Evolutionary conservation across 257 asterid genomes (phyloP).

Genomic region (Cruciata laevipes): DNA sequence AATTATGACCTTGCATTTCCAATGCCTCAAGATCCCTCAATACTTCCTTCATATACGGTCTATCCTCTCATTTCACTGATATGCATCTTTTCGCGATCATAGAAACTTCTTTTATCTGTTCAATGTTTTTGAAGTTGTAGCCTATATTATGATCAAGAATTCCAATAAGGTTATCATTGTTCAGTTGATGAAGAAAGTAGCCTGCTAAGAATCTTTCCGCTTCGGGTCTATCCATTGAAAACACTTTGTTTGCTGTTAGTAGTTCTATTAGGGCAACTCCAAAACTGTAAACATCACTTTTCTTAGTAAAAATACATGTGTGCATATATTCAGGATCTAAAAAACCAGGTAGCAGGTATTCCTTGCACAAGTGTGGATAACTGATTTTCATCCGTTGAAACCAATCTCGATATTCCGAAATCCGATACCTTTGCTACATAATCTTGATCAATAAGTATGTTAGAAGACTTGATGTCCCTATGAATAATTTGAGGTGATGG

Average conservation of each 20-base stretch:
- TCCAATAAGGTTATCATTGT: not conserved
- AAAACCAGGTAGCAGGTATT: conserved; percentile 25
- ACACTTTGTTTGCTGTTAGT: conserved; percentile 18
- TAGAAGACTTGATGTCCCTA: conserved; percentile 27
- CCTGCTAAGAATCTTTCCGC: conserved; percentile 25
- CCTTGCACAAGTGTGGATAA: conserved; percentile 32
- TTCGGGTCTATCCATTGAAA: conserved; percentile 16
- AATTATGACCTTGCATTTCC: not conserved
- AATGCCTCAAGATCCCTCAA: not conserved
- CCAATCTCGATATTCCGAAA: conserved; percentile 30
- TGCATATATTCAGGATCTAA: conserved; percentile 37
- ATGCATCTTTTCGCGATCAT: conserved; percentile 26
- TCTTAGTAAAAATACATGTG: conserved; percentile 18
- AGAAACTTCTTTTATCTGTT: conserved; percentile 14
- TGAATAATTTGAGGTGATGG: conserved; percentile 41
- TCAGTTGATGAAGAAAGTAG: conserved; percentile 20
- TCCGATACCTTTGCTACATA: conserved; percentile 26
- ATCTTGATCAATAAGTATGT: conserved; percentile 29
- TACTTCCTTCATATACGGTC: conserved; percentile 36
- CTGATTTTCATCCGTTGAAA: conserved; percentile 17
- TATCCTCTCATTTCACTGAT: conserved; percentile 25
- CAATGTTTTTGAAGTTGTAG: conserved; percentile 7
- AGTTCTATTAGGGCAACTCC: conserved; percentile 33
- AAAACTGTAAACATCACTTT: conserved; percentile 39
- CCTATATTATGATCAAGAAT: conserved; percentile 20